Conservation (phyloP, 495 filamentous ascomycete genomes). For the Filosporella fistucella region DNA sequence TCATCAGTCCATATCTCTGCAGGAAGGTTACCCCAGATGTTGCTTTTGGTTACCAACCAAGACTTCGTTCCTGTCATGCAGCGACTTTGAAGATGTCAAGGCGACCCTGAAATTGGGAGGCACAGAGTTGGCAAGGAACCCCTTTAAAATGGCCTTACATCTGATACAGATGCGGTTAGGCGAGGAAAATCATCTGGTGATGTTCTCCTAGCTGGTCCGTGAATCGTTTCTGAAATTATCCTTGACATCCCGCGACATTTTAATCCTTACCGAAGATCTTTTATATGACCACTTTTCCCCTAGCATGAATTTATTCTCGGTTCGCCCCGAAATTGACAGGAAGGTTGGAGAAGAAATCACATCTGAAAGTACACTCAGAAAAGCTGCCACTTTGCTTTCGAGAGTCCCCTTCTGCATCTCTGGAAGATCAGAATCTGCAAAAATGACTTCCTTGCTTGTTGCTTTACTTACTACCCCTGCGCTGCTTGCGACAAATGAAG, state of each 20-base stretch:
- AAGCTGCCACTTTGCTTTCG: not conserved
- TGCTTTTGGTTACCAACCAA: too few relatives aligned
- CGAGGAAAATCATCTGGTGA: conserved; percentile 16
- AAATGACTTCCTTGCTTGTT: conserved; percentile 27
- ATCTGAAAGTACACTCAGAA: not conserved
- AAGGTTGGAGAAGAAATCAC: not conserved
- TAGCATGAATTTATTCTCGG: conserved; percentile 21
- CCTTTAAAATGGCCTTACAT: conserved; percentile 5
- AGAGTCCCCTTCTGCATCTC: not conserved
- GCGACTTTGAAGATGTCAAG: too few relatives aligned
- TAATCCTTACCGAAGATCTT: conserved; percentile 11
- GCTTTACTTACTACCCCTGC: conserved; percentile 33
- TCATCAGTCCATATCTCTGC: too few relatives aligned
- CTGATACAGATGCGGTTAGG: conserved; percentile 6
- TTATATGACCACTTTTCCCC: conserved; percentile 13
- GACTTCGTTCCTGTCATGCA: too few relatives aligned
- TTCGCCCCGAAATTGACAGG: conserved; percentile 22
- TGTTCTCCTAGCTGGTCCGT: conserved; percentile 5
- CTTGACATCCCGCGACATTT: not conserved
- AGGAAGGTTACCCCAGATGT: too few relatives aligned
- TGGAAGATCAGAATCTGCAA: not conserved
- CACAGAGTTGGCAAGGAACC: not conserved
- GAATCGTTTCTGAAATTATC: not conserved
- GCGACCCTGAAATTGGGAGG: too few relatives aligned
- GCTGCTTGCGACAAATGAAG: conserved; percentile 39